Evolutionary conservation across 495 filamentous ascomycete genomes (phyloP), one percentile per base, ranked within the genome.

Genomic region (Chaetomium fimeti): DNA sequence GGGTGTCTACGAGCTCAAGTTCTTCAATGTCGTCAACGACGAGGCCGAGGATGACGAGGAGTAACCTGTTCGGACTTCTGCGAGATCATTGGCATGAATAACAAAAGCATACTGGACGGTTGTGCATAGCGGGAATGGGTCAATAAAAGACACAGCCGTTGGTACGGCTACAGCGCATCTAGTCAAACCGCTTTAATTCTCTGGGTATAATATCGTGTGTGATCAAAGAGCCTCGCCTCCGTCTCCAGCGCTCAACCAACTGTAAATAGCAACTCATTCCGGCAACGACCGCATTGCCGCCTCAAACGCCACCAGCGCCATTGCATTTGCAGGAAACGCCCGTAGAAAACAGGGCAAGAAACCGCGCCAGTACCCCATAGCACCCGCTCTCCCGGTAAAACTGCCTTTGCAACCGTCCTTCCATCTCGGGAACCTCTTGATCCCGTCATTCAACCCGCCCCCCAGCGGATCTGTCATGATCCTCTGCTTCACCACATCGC

Each of bases 1-100:
- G 85, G 93, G 93, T 73, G 92, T 96, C 68, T 98, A 98, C 83
- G 93, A 97, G 85, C 89, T 98, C 78, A 90, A 93, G 81, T 98
- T 98, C 92, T 98, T 94, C 92, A 98, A 98, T 85, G 92, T 98
- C 78, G 93, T 96, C 74, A 93, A 94, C 81, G 95, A 98, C 77
- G 93, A 90, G 73, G 91, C 82, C 65, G 94, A 98, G 68, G 94
- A 98, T 69, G 94, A 98, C 78, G 94, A 98, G 69, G 95, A 98
- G 75, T 98, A 96, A 85, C 62, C 47, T 47, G 49, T 52, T 58
- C 28, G 72, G 71, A 63, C 63, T 63, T 62, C 36, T 29, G 64
- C 54, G 62, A 65, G 58, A 62, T 62, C 56, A 61, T 69, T 62
- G 60, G 68, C 51, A 59, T 54, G 48, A 54, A 64, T 67, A 73